Percentiles rank a stretch among this genome's conserved stretches.
These are phyloP conservation scores for Sordaria brevicollis DNA, from an alignment of 495 filamentous ascomycete genomes.

Conservation along the genomic window DNA sequence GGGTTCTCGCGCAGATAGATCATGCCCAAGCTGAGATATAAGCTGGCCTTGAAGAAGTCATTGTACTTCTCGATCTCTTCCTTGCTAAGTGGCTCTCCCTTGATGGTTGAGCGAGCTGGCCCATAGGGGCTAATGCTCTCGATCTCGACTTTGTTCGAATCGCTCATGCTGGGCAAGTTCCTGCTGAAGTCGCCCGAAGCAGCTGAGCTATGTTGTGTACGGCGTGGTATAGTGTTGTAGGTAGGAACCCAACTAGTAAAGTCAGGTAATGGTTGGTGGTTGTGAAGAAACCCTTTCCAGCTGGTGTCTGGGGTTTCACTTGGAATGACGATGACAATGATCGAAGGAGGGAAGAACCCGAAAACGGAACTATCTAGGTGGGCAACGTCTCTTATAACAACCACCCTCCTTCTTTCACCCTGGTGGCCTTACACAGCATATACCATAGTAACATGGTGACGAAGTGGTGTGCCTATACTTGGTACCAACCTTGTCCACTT, in stretches of 20 bases:
- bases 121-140: slow-evolving; percentile 54
- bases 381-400: neutral
- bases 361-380: neutral
- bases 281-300: neutral
- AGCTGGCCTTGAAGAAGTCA: slow-evolving; percentile 57
- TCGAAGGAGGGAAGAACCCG: neutral
- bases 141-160: slow-evolving; percentile 20
- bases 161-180: slow-evolving; percentile 19
- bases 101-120: slow-evolving; percentile 52
- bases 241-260: neutral
- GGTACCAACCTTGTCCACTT: neutral
- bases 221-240: too few relatives aligned
- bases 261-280: neutral
- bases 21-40: slow-evolving; percentile 67
- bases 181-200: neutral
- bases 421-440: neutral
- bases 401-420: neutral
- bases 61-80: slow-evolving; percentile 57
- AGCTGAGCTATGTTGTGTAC: neutral
- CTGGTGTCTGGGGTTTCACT: neutral
- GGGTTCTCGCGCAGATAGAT: slow-evolving; percentile 62
- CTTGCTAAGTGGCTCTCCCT: slow-evolving; percentile 43
- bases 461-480: neutral
- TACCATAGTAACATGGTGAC: neutral
- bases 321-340: neutral